Base-by-base conservation (phyloP, 2,329 filamentous ascomycete genomes). In the Huntiella bhutanensis region DNA sequence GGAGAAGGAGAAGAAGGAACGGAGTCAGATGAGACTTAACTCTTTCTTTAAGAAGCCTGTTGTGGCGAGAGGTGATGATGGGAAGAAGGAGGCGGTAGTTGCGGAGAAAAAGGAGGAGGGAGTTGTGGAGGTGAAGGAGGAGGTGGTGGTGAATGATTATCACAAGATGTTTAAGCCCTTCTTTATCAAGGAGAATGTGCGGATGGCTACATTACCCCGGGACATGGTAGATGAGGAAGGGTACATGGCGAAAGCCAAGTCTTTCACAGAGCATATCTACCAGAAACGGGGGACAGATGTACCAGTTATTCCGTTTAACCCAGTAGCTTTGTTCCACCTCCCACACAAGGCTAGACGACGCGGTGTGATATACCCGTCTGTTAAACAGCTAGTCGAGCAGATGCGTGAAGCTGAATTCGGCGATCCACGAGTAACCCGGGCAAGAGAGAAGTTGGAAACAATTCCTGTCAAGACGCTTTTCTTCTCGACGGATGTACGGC, bases 101-200 rank as follows among this genome's bases (percentile, higher is more conserved):
- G 48, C 40, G 11, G 52, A 37, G 63, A 65, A 49, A 53, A 57
- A 51, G 7, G 58, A 54, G 4, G 41, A 43, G 34, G 17, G 48
- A 2, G 47, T 53, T 13, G n/a, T 32, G 40, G 32, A 43, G 8
- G 34, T 33, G 28, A 52, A 54, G 35, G 54, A 57, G 17, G 28
- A 52, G 5, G 51, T 56, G 45, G 13, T 32, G 16, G 53, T 61
- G 17, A 68, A 71, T 0, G 69, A 74, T 39, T 87, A 84, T 53
- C 65, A 81, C 13, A 77, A 75, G 53, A 65, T 70, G 33, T 96
- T 96, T 55, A 71, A 85, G 32, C 77, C 82, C 0, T 96, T 95
- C 59, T 87, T 81, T 51, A 57, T 91, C 40, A 80, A 84, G 49
- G 69, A 77, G 2, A 71, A 84, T 55, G 81, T 84, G 1, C 72